Evolutionary conservation across 164 flowering plant species (phyloP).

Genomic region (Dillenia suffruticosa): DNA sequence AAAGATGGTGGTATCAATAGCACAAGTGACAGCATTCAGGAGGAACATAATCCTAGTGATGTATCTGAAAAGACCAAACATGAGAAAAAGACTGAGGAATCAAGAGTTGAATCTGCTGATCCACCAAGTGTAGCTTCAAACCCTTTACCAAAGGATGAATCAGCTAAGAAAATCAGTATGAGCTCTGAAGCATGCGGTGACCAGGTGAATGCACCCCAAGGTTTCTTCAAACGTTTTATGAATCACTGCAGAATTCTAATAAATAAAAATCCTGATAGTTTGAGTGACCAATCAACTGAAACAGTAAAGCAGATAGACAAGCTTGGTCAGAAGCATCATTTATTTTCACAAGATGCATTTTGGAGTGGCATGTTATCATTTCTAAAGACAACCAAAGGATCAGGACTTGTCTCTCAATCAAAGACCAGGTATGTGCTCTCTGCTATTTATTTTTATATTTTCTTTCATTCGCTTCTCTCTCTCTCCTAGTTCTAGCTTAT

Average conservation of each 20-base stretch:
- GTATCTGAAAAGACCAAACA: conserved; percentile 9
- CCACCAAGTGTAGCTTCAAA: conserved; percentile 9
- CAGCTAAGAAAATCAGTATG: conserved; percentile 7
- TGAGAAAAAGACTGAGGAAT: conserved; percentile 9
- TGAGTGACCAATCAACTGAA: conserved; percentile 13
- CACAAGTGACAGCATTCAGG: conserved; percentile 1
- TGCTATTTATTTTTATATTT: not conserved
- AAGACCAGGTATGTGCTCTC: conserved; percentile 54
- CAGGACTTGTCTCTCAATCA: conserved; percentile 35
- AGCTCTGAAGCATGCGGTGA: conserved; percentile 13
- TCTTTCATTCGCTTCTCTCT: not conserved
- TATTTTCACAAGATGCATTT: conserved; percentile 38
- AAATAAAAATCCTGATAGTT: conserved; percentile 12
- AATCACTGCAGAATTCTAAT: conserved; percentile 36
- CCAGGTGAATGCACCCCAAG: conserved; percentile 12
- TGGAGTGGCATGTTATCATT: conserved; percentile 64
- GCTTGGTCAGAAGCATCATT: conserved; percentile 20
- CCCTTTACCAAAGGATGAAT: conserved; percentile 16
- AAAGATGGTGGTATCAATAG: conserved; percentile 6
- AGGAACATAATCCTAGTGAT: conserved; percentile 4
- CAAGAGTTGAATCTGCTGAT: conserved; percentile 8
- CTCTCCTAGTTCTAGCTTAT: not conserved
- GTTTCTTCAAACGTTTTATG: conserved; percentile 20
- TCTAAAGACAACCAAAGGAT: conserved; percentile 39
- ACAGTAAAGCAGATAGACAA: conserved; percentile 5